phyloP scores from a whole-genome alignment of 1,139 yeast species.

The Arxiozyma heterogenica region DNA sequence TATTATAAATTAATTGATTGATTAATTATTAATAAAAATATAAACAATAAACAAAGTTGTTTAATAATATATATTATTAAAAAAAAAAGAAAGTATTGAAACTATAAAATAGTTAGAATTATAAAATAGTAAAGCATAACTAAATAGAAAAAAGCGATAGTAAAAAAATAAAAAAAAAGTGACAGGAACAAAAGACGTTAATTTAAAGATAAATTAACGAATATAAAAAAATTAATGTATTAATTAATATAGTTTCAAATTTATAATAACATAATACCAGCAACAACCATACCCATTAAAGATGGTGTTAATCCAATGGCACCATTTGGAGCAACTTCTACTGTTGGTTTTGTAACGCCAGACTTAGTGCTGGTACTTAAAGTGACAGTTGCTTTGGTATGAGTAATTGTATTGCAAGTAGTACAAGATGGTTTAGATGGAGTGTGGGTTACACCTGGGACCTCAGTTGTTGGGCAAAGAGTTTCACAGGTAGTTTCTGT shows the following conservation, averaged over 20 bases:
- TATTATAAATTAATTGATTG: background rate
- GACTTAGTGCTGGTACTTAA: background rate
- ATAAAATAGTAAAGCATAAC: background rate
- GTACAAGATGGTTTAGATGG: too few relatives aligned
- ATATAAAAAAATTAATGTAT: background rate
- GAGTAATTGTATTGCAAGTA: background rate
- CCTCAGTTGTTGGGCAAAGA: background rate
- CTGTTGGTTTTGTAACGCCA: background rate
- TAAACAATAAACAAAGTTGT: too few relatives aligned
- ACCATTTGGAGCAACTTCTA: slow-evolving; percentile 1
- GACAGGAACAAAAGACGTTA: background rate
- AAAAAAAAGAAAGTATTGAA: too few relatives aligned
- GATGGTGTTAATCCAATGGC: slow-evolving; percentile 8
- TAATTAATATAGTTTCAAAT: background rate
- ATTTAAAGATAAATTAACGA: background rate
- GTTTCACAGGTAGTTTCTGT: background rate
- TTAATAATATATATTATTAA: too few relatives aligned
- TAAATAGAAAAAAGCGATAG: too few relatives aligned
- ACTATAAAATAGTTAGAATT: too few relatives aligned
- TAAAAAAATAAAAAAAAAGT: too few relatives aligned
- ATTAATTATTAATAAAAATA: too few relatives aligned
- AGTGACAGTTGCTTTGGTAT: too few relatives aligned
- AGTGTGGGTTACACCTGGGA: background rate
- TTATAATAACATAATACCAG: slow-evolving; percentile 7
- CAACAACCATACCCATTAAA: slow-evolving; percentile 9